Percentiles rank a stretch among this genome's conserved stretches.
Evolutionary conservation across 1,284 basidiomycete species (phyloP).

Genomic region (Pseudozyma tsukubaensis): DNA sequence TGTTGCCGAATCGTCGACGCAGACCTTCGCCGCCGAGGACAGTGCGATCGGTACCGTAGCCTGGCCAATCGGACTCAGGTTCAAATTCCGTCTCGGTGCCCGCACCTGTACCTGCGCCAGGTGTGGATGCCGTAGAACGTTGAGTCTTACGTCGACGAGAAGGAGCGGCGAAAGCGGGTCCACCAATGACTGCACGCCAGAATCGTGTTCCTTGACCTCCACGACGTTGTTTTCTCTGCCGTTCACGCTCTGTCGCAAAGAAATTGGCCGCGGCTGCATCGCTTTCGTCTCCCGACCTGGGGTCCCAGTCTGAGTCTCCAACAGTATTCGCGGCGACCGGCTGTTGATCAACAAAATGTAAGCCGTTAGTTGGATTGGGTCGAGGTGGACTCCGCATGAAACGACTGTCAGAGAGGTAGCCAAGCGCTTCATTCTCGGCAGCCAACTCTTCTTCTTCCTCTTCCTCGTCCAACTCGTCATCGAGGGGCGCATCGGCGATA

Average conservation of each 20-base stretch:
- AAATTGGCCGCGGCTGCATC: conserved; percentile 36
- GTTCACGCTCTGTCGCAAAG: conserved; percentile 28
- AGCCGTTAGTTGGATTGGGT: conserved; percentile 15
- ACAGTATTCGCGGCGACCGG: conserved; percentile 7
- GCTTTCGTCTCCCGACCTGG: conserved; percentile 40
- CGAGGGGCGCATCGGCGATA: conserved; percentile 60
- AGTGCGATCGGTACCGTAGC: conserved; percentile 35
- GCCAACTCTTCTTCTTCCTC: conserved; percentile 19
- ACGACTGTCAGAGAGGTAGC: conserved; percentile 26
- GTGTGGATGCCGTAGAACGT: background rate
- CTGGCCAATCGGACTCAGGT: conserved; percentile 38
- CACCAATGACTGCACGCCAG: conserved; percentile 61
- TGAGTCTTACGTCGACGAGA: conserved; percentile 12
- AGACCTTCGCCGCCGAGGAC: conserved; percentile 26
- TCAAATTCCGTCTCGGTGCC: conserved; percentile 44
- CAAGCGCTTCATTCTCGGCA: conserved; percentile 22
- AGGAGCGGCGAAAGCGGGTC: conserved; percentile 34
- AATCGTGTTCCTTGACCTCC: conserved; percentile 54
- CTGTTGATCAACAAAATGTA: conserved; percentile 14
- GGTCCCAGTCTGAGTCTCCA: conserved; percentile 42
- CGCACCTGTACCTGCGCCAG: conserved; percentile 4
- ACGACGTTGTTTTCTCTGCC: conserved; percentile 28
- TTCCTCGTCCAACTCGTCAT: conserved; percentile 41
- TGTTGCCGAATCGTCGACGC: conserved; percentile 5
- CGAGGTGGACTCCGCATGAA: conserved; percentile 28